Evolutionary conservation across 331 rosid genomes (phyloP), one percentile per base, ranked within the genome.

Genomic region (Quercus lobata): DNA sequence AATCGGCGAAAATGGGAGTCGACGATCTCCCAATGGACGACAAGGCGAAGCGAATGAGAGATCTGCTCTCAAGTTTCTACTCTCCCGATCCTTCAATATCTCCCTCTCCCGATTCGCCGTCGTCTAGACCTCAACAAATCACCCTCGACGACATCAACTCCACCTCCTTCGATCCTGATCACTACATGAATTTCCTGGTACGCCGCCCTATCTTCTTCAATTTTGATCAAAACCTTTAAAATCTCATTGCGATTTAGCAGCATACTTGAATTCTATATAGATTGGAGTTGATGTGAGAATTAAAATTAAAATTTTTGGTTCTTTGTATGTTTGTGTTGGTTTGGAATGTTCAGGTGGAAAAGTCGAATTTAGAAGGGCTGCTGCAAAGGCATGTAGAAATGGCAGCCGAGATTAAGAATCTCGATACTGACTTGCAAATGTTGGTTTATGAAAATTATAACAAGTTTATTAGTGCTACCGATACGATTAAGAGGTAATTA

Each of bases 341-440:
- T 35, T 61, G 11, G 58, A 79, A 35, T 57, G 14, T 76, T 57
- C 58, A 95, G 99, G 92, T 85, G 0, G 73, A 86, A 57, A 89
- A 85, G 84, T 84, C 96, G 46, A 95, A 85, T 83, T 84, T 94
- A 88, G 98, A 91, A 87, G 93, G 93, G 27, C 87, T 94, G 56
- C 91, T 88, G 63, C 96, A 90, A 71, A 86, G 84, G 61, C 97
- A 94, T 72, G 94, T 92, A 55, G 91, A 90, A 78, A 85, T 92
- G 92, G 97, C 98, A 5, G 97, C 98, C 19, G 98, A 94, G 81
- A 92, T 91, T 22, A 94, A 94, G 96, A 94, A 94, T 89, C 97
- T 94, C 2, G 98, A 94, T 78, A 94, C 97, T 18, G 98, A 92
- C 79, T 81, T 95, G 80, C 98, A 95, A 85, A 95, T 92, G 97